phyloP scores from a whole-genome alignment of 768 basidiomycete species.

The Boletus coccyginus region DNA sequence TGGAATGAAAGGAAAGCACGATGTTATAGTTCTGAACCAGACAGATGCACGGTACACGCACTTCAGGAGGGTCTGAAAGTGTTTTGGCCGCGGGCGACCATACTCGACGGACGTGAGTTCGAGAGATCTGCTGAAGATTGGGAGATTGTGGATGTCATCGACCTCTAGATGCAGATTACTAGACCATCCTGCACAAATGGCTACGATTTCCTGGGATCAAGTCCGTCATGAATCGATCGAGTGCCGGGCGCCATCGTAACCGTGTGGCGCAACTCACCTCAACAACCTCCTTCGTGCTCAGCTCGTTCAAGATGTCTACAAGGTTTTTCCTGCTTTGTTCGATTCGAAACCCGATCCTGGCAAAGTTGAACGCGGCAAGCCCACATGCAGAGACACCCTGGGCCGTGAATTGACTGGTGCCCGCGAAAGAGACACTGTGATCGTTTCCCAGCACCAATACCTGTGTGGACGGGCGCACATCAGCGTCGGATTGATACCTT shows the following conservation, averaged over 20 bases:
- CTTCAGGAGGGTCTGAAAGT: conserved; percentile 35
- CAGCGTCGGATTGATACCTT: neutral
- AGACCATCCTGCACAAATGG: conserved; percentile 58
- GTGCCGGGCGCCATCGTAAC: neutral
- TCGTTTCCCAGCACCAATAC: conserved; percentile 30
- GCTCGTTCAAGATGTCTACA: conserved; percentile 17
- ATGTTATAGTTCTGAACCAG: neutral
- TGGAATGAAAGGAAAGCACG: conserved; percentile 5
- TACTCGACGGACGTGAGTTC: conserved; percentile 35
- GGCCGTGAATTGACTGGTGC: conserved; percentile 58
- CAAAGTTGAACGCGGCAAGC: conserved; percentile 65
- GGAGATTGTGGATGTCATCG: conserved; percentile 48
- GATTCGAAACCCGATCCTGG: conserved; percentile 44
- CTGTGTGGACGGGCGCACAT: conserved; percentile 5
- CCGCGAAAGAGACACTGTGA: conserved; percentile 43
- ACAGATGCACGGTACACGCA: conserved; percentile 10
- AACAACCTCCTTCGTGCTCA: conserved; percentile 22
- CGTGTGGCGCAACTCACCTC: conserved; percentile 20
- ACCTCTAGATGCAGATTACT: conserved; percentile 52
- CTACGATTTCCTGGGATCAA: conserved; percentile 48
- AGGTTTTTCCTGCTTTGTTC: conserved; percentile 8
- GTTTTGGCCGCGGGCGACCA: conserved; percentile 34
- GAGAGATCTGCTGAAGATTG: conserved; percentile 46
- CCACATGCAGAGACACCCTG: conserved; percentile 54
- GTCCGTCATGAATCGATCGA: neutral